A percentile compares a stretch with the other conserved stretches of the same genome.
Evolutionary conservation across 257 asterid genomes (phyloP).

Genomic region (Apocynum venetum): DNA sequence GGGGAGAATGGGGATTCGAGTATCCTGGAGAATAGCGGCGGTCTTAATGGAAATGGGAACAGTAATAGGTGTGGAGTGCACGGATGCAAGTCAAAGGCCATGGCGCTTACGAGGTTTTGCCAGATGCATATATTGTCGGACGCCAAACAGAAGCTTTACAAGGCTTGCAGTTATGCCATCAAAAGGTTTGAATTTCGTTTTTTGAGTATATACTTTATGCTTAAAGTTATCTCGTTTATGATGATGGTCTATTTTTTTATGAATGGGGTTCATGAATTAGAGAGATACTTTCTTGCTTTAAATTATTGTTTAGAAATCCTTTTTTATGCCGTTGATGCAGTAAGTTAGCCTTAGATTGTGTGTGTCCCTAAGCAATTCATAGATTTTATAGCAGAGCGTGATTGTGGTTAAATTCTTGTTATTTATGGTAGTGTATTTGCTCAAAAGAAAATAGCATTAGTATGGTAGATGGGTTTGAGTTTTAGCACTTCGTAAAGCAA

Average conservation of each 20-base stretch:
- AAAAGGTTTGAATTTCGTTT: conserved; percentile 51
- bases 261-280: background rate
- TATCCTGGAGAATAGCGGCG: background rate
- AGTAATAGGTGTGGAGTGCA: conserved; percentile 39
- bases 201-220: background rate
- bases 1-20: conserved; percentile 9
- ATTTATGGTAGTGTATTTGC: background rate
- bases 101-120: conserved; percentile 58
- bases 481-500: background rate
- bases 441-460: background rate
- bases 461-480: background rate
- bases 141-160: conserved; percentile 74
- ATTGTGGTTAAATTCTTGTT: background rate
- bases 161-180: conserved; percentile 62
- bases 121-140: conserved; percentile 75
- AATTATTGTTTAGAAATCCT: background rate
- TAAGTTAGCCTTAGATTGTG: background rate
- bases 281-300: background rate
- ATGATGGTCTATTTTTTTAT: background rate
- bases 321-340: background rate
- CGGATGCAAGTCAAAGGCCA: conserved; percentile 53
- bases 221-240: background rate
- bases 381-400: background rate
- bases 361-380: background rate
- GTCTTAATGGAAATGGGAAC: background rate